These are phyloP conservation scores for Teunomyces kruisii DNA, from an alignment of 805 yeast species.

Conservation along the genomic window DNA sequence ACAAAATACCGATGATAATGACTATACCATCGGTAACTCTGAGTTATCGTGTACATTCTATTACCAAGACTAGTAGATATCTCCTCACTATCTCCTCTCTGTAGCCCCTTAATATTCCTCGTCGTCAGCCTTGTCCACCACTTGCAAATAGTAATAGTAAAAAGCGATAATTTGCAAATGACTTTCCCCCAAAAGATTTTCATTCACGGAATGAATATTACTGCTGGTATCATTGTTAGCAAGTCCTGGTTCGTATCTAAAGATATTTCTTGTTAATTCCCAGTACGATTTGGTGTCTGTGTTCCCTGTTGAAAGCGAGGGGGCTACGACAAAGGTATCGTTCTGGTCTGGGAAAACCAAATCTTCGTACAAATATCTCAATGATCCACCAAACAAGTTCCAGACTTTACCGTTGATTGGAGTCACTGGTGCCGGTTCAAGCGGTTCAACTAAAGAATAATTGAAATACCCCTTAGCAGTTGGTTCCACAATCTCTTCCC, in stretches of 20 bases:
- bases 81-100: neutral
- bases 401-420: conserved; percentile 33
- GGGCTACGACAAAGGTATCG: conserved; percentile 32
- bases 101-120: conserved; percentile 5
- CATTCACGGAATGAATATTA: conserved; percentile 36
- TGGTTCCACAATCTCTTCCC: conserved; percentile 19
- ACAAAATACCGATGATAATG: neutral
- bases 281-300: conserved; percentile 45
- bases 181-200: conserved; percentile 26
- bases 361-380: conserved; percentile 39
- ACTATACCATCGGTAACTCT: neutral
- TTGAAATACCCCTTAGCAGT: conserved; percentile 33
- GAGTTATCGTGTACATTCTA: neutral
- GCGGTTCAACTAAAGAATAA: conserved; percentile 21
- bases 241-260: conserved; percentile 31
- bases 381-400: conserved; percentile 36
- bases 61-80: neutral
- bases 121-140: conserved; percentile 20
- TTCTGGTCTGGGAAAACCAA: conserved; percentile 21
- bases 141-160: conserved; percentile 38
- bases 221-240: conserved; percentile 14
- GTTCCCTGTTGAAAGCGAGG: conserved; percentile 36
- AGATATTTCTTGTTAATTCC: conserved; percentile 39
- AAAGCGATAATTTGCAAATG: conserved; percentile 38
- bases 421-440: conserved; percentile 42